Conservation (phyloP, 176 grass and related monocot species). For the Tuctoria greenei region DNA sequence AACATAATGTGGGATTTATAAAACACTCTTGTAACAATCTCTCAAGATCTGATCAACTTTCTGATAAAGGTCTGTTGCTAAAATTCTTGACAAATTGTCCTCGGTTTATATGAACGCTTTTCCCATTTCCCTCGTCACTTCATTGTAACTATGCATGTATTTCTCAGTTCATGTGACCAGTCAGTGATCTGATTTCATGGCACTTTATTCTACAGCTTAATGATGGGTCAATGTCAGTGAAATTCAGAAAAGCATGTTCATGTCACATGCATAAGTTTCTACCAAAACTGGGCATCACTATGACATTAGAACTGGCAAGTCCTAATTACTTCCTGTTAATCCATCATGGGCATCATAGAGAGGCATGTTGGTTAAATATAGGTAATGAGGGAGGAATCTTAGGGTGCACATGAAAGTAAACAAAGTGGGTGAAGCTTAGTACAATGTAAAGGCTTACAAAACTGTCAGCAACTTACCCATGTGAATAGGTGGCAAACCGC, state of each 20-base stretch:
- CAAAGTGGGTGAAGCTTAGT: slow-evolving; percentile 53
- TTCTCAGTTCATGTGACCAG: not conserved
- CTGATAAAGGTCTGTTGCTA: not conserved
- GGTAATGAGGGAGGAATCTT: slow-evolving; percentile 30
- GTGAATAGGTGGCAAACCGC: slow-evolving; percentile 47
- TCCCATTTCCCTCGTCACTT: not conserved
- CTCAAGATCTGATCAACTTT: not conserved
- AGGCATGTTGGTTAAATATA: too few species aligned
- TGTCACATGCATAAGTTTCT: slow-evolving; percentile 38
- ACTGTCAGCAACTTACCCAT: slow-evolving; percentile 53
- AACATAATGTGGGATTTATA: not conserved
- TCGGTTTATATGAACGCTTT: not conserved
- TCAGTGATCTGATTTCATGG: slow-evolving; percentile 23
- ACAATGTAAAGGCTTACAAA: slow-evolving; percentile 26
- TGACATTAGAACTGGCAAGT: slow-evolving; percentile 30
- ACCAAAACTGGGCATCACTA: not conserved
- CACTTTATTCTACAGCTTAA: slow-evolving; percentile 12
- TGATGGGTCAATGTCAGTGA: not conserved
- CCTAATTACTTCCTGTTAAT: slow-evolving; percentile 40
- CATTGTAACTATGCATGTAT: not conserved
- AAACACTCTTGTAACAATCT: not conserved
- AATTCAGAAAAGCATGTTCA: slow-evolving; percentile 41
- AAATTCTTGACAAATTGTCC: not conserved
- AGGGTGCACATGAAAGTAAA: slow-evolving; percentile 56
- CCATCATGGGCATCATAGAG: slow-evolving; percentile 41